Conservation (phyloP, 192 early-diverging fungal species). For the Backusella tuberculispora region DNA sequence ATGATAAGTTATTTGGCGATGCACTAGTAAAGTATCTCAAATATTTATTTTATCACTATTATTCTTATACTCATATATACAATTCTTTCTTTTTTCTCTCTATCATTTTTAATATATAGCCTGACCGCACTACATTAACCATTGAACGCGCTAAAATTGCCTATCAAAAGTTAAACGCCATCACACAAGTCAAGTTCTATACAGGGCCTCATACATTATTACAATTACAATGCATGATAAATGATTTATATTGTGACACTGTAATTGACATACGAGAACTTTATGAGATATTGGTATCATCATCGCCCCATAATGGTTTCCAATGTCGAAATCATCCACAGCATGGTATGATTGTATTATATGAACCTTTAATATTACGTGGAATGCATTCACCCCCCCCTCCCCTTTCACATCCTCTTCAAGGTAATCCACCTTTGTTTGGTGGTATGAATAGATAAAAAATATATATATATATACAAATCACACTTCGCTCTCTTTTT, state of each 20-base stretch:
- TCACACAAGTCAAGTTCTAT: conserved; percentile 19
- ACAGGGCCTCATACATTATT: conserved; percentile 26
- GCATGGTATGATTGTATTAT: conserved; percentile 33
- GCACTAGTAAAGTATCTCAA: conserved; percentile 27
- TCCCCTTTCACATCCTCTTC: not conserved
- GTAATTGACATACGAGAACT: conserved; percentile 34
- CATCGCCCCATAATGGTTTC: conserved; percentile 28
- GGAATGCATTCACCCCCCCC: not conserved
- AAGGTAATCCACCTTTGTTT: conserved; percentile 24
- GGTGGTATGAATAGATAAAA: conserved; percentile 23
- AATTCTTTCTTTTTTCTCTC: not conserved
- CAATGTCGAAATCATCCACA: conserved; percentile 35
- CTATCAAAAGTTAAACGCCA: conserved; percentile 41
- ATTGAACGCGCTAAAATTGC: conserved; percentile 41
- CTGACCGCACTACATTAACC: conserved; percentile 26
- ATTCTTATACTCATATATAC: not conserved
- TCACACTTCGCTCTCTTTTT: not conserved
- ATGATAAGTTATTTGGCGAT: conserved; percentile 40
- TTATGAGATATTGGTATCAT: conserved; percentile 25
- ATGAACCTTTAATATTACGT: conserved; percentile 15
- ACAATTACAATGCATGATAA: conserved; percentile 32
- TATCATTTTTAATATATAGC: conserved; percentile 7
- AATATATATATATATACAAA: not conserved
- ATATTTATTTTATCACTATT: not conserved
- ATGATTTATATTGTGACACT: conserved; percentile 32